Base-by-base conservation (phyloP, 2,329 filamentous ascomycete species). In the Nannizziopsis arthrosporioides region DNA sequence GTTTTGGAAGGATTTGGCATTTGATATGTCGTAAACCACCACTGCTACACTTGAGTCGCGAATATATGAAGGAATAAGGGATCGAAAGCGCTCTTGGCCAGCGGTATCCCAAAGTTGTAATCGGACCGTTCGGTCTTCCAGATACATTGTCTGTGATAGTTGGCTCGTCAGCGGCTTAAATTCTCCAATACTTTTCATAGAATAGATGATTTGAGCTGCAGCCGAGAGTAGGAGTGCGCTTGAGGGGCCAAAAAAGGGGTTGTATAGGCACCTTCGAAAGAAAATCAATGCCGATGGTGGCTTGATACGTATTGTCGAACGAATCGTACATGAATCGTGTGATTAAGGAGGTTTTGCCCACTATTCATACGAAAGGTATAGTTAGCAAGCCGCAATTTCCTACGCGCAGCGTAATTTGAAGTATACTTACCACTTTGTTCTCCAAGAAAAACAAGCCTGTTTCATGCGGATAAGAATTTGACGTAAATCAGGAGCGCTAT, bases 291-390 rank as follows among this genome's bases (percentile, higher is more conserved):
- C 92, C 92, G 64, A 98, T 96, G 35, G 92, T 98, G 50, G 92
- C 92, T 71, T 98, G 92, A 73, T 98, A 98, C 76, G 90, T 96
- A 72, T 94, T 95, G 75, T 98, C 92, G 75, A 98, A 98, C 42
- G 92, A 96, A 71, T 98, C 92, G 76, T 98, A 98, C 92, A 98
- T 98, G 76, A 98, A 98, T 56, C 92, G 83, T 57, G 92, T 98
- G 67, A 98, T 98, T 60, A 98, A 73, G 53, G 92, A 98, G 30
- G 92, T 98, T 74, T 98, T 98, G 65, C 92, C 92, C 61, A 98
- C 92, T 96, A 66, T 49, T 34, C 14, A 41, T 31, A 11, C 41
- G 47, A 34, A 47, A 61, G 51, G 61, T 56, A 52, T 42, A 37
- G 45, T 50, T 37, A 53, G 38, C 52, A 39, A 44, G 41, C 19